A percentile compares a stretch with the other conserved stretches of the same genome.
phyloP scores from a whole-genome alignment of 352 stramenopile species.

The Pythium pyrilobum region DNA sequence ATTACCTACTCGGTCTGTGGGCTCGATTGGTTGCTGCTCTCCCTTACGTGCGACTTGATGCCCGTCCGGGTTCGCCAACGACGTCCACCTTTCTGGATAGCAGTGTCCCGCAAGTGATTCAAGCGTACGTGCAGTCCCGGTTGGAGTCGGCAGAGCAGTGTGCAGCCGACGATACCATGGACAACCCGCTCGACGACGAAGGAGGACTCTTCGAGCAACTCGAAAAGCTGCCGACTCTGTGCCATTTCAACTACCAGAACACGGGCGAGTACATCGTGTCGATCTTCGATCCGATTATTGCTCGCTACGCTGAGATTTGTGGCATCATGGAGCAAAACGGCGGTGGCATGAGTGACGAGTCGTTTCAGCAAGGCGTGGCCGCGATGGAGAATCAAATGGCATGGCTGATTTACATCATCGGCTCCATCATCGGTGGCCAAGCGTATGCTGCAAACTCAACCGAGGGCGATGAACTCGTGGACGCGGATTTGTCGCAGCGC shows the following conservation, averaged over 20 bases:
- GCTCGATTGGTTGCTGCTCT: constrained; percentile 93
- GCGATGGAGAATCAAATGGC: constrained; percentile 95
- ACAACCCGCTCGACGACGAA: constrained; percentile 96
- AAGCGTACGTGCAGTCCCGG: constrained; percentile 96
- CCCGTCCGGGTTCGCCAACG: constrained; percentile 42
- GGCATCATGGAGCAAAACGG: constrained; percentile 64
- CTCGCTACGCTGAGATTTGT: constrained; percentile 89
- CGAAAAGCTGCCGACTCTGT: constrained; percentile 95
- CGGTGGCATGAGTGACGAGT: constrained; percentile 32
- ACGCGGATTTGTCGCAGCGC: constrained; percentile 94
- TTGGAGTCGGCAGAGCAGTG: constrained; percentile 94
- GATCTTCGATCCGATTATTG: constrained; percentile 94
- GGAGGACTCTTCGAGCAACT: constrained; percentile 96
- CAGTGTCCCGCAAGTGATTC: constrained; percentile 84
- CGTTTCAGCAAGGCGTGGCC: constrained; percentile 53
- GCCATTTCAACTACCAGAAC: constrained; percentile 94
- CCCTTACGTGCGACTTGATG: constrained; percentile 91
- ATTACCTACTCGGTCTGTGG: constrained; percentile 97
- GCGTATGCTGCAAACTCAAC: constrained; percentile 90
- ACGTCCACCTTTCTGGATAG: constrained; percentile 67
- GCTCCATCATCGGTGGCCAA: constrained; percentile 94
- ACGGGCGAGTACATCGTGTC: constrained; percentile 92
- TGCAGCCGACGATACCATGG: constrained; percentile 89
- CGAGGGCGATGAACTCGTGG: constrained; percentile 93
- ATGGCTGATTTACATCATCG: constrained; percentile 97